A percentile compares a stretch with the other conserved stretches of the same genome.
Conservation (phyloP, 768 basidiomycete genomes). For the Leucocoprinus birnbaumii region DNA sequence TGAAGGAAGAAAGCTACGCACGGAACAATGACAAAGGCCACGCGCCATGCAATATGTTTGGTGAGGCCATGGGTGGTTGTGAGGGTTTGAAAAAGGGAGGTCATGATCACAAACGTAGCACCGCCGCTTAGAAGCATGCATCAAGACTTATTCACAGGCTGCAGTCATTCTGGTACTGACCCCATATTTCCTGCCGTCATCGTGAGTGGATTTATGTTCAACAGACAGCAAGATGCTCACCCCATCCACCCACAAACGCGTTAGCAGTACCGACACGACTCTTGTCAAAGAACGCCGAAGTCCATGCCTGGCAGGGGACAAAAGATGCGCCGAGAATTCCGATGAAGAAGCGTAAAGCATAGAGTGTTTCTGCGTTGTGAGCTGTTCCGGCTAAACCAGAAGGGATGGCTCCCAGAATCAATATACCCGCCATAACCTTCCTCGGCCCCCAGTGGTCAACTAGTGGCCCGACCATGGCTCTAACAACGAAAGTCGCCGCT, state of each 20-base stretch:
- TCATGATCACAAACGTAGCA: slow-evolving; percentile 56
- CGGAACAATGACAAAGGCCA: slow-evolving; percentile 54
- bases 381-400: slow-evolving; percentile 55
- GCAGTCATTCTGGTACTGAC: slow-evolving; percentile 16
- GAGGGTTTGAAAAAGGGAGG: slow-evolving; percentile 43
- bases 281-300: slow-evolving; percentile 58
- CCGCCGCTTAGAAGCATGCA: slow-evolving; percentile 28
- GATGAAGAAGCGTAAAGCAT: slow-evolving; percentile 52
- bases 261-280: slow-evolving; percentile 41
- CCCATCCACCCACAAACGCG: slow-evolving; percentile 57
- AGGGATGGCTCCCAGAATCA: slow-evolving; percentile 54
- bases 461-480: slow-evolving; percentile 46
- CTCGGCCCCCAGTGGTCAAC: slow-evolving; percentile 51
- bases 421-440: slow-evolving; percentile 50
- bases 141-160: neutral
- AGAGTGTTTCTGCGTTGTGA: slow-evolving; percentile 32
- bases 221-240: slow-evolving; percentile 26
- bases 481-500: slow-evolving; percentile 45
- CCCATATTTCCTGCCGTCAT: slow-evolving; percentile 26
- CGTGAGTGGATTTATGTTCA: slow-evolving; percentile 3
- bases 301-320: slow-evolving; percentile 61
- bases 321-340: slow-evolving; percentile 61
- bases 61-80: slow-evolving; percentile 30
- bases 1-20: slow-evolving; percentile 10
- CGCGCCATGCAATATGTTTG: slow-evolving; percentile 47